phyloP scores from a whole-genome alignment of 306 rosid genomes.

The Dryas drummondii region DNA sequence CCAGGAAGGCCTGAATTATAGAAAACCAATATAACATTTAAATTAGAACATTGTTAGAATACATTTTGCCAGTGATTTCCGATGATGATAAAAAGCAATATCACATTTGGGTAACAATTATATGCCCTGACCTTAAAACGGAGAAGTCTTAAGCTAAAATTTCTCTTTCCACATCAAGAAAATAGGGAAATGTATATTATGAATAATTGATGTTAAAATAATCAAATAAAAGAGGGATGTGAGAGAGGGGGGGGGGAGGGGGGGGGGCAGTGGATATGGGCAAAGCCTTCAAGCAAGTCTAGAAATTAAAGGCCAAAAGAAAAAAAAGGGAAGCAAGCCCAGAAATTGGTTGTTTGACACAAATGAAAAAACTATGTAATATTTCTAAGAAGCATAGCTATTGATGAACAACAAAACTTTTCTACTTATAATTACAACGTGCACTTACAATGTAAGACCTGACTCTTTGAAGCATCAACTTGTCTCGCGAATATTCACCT shows the following conservation, averaged over 20 bases:
- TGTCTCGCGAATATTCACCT: constrained; percentile 92
- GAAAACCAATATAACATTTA: constrained; percentile 11
- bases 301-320: background rate
- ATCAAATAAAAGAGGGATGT: background rate
- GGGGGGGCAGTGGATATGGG: background rate
- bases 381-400: constrained; percentile 5
- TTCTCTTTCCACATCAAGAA: background rate
- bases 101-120: background rate
- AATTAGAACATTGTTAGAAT: background rate
- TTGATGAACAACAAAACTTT: constrained; percentile 17
- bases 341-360: background rate
- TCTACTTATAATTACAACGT: constrained; percentile 40
- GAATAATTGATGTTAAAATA: too few species aligned
- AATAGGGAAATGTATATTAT: background rate
- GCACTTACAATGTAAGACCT: constrained; percentile 97
- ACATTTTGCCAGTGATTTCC: background rate
- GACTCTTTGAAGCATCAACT: constrained; percentile 99
- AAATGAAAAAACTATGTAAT: background rate
- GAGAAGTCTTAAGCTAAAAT: background rate
- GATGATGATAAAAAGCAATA: background rate
- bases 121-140: background rate
- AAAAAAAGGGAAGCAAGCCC: too few species aligned
- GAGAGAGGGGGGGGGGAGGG: too few species aligned
- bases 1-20: constrained; percentile 69
- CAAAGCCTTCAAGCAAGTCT: background rate